Base-by-base conservation (phyloP, 345 rosid species). In the Eucalyptus tenuipes region DNA sequence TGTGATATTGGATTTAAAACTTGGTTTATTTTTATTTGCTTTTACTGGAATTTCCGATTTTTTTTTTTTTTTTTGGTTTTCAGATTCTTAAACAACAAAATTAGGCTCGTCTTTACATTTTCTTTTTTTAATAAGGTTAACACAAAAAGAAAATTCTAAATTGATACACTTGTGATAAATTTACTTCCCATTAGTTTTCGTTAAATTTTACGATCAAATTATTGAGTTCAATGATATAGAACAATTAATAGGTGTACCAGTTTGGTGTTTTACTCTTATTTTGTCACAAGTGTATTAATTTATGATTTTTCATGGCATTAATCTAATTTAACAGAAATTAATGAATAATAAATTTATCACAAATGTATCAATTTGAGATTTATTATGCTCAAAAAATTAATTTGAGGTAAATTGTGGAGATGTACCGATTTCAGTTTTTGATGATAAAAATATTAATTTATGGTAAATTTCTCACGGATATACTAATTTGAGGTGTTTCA, bases 121-220 rank as follows among this genome's bases (percentile, higher is more conserved):
- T 15, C 6, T 49, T 15, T 52, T 18, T 17, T 18, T 17, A 52
- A 52, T 52, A 52, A 0, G 24, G 57, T 18, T 52, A 52, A 52
- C 57, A 52, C 0, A 0, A 52, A 0, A 0, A 0, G n/a, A 52
- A 52, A 3, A 52, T 18, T 8, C 0, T 0, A 52, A 52, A 52
- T 7, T 52, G 4, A 10, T 52, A 52, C 10, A 18, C 0, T 8
- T 1, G 3, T 7, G 57, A 0, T 0, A 52, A 0, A 18, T 52
- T 52, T 52, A 52, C 3, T 1, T 0, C 3, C 0, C 0, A 3
- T 7, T 52, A 8, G 3, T 52, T 52, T 52, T 52, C 2, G 24
- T 18, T 52, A 52, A 52, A 52, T 52, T 52, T 52, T 52, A 52
- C 0, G 3, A 0, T 50, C 0, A 52, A 52, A 52, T 1, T 52